Evolutionary conservation across 306 rosid genomes (phyloP).

Genomic region (Lathyrus tuberosus): DNA sequence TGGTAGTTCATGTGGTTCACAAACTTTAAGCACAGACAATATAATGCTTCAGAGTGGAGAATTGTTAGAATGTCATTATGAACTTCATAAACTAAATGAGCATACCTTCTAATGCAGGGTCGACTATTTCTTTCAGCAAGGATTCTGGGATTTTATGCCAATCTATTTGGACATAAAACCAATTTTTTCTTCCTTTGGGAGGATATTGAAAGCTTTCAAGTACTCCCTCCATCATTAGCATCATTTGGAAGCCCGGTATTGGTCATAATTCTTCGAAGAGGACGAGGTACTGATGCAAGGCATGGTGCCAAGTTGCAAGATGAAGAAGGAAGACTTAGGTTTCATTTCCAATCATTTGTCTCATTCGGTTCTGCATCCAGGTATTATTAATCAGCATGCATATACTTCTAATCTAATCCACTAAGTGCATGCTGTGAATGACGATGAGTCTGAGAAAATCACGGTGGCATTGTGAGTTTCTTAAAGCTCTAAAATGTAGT

Average conservation of each 20-base stretch:
- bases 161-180: conserved; percentile 86
- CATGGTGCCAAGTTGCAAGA: conserved; percentile 85
- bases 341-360: conserved; percentile 83
- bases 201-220: conserved; percentile 79
- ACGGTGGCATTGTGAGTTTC: neutral
- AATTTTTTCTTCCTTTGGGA: conserved; percentile 93
- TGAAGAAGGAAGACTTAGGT: conserved; percentile 86
- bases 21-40: conserved; percentile 3
- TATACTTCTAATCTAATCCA: neutral
- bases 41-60: conserved; percentile 5
- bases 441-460: neutral
- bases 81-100: conserved; percentile 25
- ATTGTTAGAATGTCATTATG: conserved; percentile 4
- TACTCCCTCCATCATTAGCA: conserved; percentile 70
- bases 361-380: conserved; percentile 74
- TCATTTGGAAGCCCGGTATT: conserved; percentile 82
- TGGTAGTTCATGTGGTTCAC: neutral
- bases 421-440: neutral
- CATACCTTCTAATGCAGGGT: conserved; percentile 61
- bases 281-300: conserved; percentile 78
- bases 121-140: conserved; percentile 81
- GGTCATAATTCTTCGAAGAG: conserved; percentile 63
- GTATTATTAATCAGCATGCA: conserved; percentile 47
- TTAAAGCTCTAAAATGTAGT: neutral
- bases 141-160: conserved; percentile 77